Evolutionary conservation across 441 rosid genomes (phyloP), one percentile per base, ranked within the genome.

Genomic region (Capsella rubella): DNA sequence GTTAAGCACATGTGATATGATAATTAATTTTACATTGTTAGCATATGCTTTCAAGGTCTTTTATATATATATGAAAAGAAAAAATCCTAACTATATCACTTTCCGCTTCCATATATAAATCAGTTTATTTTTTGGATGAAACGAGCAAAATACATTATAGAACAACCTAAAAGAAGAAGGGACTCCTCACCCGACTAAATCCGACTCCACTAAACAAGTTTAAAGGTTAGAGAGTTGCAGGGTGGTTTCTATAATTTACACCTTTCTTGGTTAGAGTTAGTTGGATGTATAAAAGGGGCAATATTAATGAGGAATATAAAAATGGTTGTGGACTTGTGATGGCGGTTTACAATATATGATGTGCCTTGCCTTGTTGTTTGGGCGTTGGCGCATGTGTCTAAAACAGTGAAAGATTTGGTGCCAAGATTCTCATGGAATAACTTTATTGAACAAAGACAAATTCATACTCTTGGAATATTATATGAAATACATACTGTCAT

Each of bases 331-430:
- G 65, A 21, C 25, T 21, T 21, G 25, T 21, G 25, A 21, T 69
- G 65, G 54, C 58, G 28, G 79, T 69, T 68, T 53, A 62, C 65
- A 51, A 52, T 51, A 46, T 53, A 61, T 75, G 64, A 62, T 69
- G 70, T 69, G 79, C 70, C 70, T 75, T 69, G 79, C 70, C 70
- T 75, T 75, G 74, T 54, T 75, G 79, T 75, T 75, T 69, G 67
- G 66, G 58, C 60, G 77, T 64, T 62, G 81, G 82, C 27, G 68
- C 69, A 32, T 55, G 55, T 35, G 64, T 66, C 74, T 76, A 64
- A 73, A 78, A 82, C 84, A 80, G 84, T 80, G 85, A 83, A 83
- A 91, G 91, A 92, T 89, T 85, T 85, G 84, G 77, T 82, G 85
- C 71, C 83, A 79, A 90, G 93, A 88, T 91, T 89, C 89, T 83